Evolutionary conservation across 345 rosid species (phyloP).

Genomic region (Kernera saxatilis): DNA sequence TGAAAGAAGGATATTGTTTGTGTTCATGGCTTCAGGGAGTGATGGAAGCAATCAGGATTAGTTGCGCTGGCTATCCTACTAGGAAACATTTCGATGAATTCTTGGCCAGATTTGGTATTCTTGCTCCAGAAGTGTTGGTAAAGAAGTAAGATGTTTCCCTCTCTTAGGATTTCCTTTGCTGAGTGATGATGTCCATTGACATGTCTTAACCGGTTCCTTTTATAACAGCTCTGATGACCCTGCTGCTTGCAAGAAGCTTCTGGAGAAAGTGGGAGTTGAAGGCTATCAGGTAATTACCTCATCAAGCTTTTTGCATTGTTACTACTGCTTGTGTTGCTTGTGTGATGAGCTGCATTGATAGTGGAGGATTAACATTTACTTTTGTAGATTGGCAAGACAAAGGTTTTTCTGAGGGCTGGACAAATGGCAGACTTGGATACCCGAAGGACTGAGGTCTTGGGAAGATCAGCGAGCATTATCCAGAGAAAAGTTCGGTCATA

Average conservation of each 20-base stretch:
- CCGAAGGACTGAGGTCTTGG: constrained; percentile 35
- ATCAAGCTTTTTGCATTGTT: background rate
- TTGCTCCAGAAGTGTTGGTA: constrained; percentile 80
- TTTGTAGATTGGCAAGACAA: constrained; percentile 37
- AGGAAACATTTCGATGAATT: constrained; percentile 88
- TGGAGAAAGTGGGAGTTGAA: constrained; percentile 71
- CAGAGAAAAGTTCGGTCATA: constrained; percentile 94
- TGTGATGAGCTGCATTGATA: constrained; percentile 1
- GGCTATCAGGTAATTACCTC: constrained; percentile 81
- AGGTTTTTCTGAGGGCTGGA: constrained; percentile 35
- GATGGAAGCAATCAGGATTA: constrained; percentile 98
- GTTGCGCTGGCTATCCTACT: constrained; percentile 98
- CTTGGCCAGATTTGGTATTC: constrained; percentile 79
- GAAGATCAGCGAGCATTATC: constrained; percentile 89
- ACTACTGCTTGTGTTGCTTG: constrained; percentile 5
- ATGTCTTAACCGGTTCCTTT: constrained; percentile 10
- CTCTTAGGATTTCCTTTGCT: background rate
- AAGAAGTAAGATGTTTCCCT: constrained; percentile 48
- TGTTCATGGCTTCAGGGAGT: constrained; percentile 61
- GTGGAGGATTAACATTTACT: background rate
- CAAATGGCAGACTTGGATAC: constrained; percentile 41
- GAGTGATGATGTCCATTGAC: background rate
- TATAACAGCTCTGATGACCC: constrained; percentile 73
- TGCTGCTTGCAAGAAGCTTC: constrained; percentile 84
- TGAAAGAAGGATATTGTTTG: background rate